phyloP scores from a whole-genome alignment of 2,329 filamentous ascomycete species.

The Nothophoma quercina region DNA sequence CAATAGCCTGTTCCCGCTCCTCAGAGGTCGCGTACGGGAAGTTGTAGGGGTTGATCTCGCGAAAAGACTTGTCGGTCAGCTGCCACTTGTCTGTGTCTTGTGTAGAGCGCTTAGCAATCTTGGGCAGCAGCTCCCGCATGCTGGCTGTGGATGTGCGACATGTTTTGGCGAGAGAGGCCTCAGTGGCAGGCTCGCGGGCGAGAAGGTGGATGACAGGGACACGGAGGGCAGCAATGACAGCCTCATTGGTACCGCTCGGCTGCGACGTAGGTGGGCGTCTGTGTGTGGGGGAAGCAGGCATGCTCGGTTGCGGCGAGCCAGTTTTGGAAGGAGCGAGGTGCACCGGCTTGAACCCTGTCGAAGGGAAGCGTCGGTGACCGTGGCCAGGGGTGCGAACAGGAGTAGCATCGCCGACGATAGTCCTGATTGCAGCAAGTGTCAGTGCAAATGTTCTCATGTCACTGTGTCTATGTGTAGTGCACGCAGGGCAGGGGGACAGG shows the following conservation, averaged over 20 bases:
- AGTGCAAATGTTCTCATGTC: constrained; percentile 33
- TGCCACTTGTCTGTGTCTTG: constrained; percentile 53
- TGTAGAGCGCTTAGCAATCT: constrained; percentile 61
- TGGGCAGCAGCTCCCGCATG: constrained; percentile 49
- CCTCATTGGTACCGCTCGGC: constrained; percentile 43
- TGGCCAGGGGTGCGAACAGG: constrained; percentile 44
- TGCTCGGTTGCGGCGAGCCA: constrained; percentile 51
- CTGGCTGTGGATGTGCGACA: constrained; percentile 40
- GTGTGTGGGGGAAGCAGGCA: constrained; percentile 47
- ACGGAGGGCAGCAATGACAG: constrained; percentile 53
- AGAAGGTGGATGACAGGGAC: constrained; percentile 61
- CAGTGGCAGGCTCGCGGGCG: constrained; percentile 50
- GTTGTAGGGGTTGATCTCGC: constrained; percentile 68
- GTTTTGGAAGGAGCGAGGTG: constrained; percentile 47
- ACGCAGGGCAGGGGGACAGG: constrained; percentile 12
- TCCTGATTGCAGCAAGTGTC: constrained; percentile 43
- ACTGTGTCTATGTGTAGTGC: constrained; percentile 5
- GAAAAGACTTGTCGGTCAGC: constrained; percentile 66
- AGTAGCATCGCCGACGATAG: constrained; percentile 46
- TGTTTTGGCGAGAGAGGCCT: constrained; percentile 43
- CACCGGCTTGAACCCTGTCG: constrained; percentile 43
- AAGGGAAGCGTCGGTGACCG: constrained; percentile 47
- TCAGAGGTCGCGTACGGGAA: constrained; percentile 65
- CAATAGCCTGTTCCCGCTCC: constrained; percentile 66
- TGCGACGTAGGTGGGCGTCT: constrained; percentile 53